Conservation (phyloP, 2,329 filamentous ascomycete genomes). For the Aspergillus aculeatinus region DNA sequence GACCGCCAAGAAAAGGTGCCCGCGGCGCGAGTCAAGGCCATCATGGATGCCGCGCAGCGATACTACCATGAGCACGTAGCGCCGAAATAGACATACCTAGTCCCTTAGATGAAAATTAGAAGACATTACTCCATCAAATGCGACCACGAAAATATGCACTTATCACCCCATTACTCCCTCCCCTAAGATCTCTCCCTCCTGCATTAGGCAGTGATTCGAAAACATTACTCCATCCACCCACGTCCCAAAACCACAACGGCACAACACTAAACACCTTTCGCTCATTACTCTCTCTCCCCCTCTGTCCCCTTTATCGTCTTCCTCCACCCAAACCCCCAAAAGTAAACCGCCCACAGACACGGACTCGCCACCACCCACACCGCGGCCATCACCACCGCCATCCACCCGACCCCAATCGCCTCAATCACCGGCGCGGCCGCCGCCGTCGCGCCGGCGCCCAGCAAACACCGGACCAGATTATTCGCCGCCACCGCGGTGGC, state of each 20-base stretch:
- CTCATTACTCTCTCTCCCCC: no score
- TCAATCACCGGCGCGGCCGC: conserved; percentile 22
- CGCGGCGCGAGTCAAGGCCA: conserved; percentile 55
- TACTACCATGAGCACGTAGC: conserved; percentile 41
- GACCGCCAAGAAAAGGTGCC: conserved; percentile 62
- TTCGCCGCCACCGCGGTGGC: conserved; percentile 25
- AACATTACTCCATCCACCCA: no score
- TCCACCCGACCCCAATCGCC: conserved; percentile 28
- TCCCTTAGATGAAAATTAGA: no score
- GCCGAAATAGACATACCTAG: background rate
- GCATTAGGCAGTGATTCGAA: no score
- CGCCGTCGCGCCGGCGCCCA: conserved; percentile 26
- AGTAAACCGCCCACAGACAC: conserved; percentile 21
- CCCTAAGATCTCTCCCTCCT: no score
- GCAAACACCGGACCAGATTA: conserved; percentile 24
- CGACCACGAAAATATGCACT: no score
- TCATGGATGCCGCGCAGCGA: conserved; percentile 56
- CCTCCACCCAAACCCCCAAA: conserved; percentile 20
- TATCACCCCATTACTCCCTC: no score
- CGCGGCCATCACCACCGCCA: conserved; percentile 21
- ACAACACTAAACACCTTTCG: no score
- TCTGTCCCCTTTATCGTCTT: background rate
- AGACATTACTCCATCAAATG: no score
- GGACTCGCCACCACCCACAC: conserved; percentile 24
- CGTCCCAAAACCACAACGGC: no score